Evolutionary conservation across 2,329 filamentous ascomycete genomes (phyloP), one percentile per base, ranked within the genome.

Genomic region (Penicillium corylophilum): DNA sequence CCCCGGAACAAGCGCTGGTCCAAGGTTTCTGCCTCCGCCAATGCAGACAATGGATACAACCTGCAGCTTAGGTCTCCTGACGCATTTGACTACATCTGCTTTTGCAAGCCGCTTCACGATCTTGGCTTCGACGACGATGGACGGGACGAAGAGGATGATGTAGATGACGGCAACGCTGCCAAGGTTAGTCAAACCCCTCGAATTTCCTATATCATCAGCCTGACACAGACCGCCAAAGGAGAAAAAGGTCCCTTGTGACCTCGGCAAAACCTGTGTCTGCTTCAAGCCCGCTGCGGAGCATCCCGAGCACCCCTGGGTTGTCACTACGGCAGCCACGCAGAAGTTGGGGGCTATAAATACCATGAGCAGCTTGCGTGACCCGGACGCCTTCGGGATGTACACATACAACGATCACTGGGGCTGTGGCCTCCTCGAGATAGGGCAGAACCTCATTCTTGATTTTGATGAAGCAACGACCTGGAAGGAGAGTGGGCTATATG

Each of bases 381-480:
- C 71, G 2, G 75, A 79, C 43, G 53, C 53, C 33, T 78, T 79
- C 38, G 16, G 16, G 6, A 74, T 79, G 71, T 64, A 76, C 57
- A 71, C 71, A 2, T 77, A 68, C 59, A 79, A 78, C 46, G 72
- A 78, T 53, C 72, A 73, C 42, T 58, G 46, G 5, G 63, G 51
- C 3, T 77, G 75, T 40, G 77, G 76, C 1, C 46, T 64, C 7
- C 38, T 79, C 0, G 75, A 80, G 62, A 56, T 75, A 0, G 22
- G 77, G 4, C 66, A 79, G 58, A 79, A 79, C 46, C 51, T 70
- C 5, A 39, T 79, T 1, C 59, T 75, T 5, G 70, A 76, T 44
- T 76, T 74, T 38, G 57, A 62, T 3, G 70, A 75, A 46, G 71
- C 65, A 4, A 53, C 56, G 7, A 60, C 60, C 29, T 71, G 69